phyloP scores from a whole-genome alignment of 805 yeast genomes.

The Zygosaccharomyces bailii region DNA sequence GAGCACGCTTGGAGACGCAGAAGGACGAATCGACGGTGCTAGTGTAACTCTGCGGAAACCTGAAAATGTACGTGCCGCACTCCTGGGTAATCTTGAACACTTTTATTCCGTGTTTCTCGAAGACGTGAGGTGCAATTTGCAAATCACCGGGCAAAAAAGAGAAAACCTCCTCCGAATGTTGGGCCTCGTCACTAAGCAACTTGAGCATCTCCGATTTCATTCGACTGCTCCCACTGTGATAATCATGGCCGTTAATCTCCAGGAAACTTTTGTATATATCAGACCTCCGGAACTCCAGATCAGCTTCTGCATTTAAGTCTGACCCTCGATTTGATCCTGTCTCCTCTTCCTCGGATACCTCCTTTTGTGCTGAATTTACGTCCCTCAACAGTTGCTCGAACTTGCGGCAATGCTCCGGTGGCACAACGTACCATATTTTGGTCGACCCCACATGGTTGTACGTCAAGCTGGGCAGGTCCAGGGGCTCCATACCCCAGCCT shows the following conservation, averaged over 20 bases:
- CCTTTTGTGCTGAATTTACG: too few relatives aligned
- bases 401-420: conserved; percentile 49
- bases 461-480: conserved; percentile 50
- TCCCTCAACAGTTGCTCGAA: too few relatives aligned
- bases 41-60: conserved; percentile 54
- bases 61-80: conserved; percentile 59
- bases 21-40: conserved; percentile 53
- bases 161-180: too few relatives aligned
- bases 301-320: too few relatives aligned
- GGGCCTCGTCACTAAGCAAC: not conserved
- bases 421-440: conserved; percentile 60
- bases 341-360: too few relatives aligned
- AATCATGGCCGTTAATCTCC: not conserved
- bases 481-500: conserved; percentile 61
- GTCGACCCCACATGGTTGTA: conserved; percentile 55
- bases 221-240: not conserved
- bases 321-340: too few relatives aligned
- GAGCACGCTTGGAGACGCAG: conserved; percentile 51
- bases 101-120: conserved; percentile 48
- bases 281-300: conserved; percentile 6
- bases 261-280: not conserved
- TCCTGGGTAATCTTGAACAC: conserved; percentile 50
- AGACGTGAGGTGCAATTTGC: conserved; percentile 44
- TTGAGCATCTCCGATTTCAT: not conserved
- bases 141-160: conserved; percentile 5